These are phyloP conservation scores for Teratosphaeria viscida DNA, from an alignment of 2,329 filamentous ascomycete species.

Conservation along the genomic window DNA sequence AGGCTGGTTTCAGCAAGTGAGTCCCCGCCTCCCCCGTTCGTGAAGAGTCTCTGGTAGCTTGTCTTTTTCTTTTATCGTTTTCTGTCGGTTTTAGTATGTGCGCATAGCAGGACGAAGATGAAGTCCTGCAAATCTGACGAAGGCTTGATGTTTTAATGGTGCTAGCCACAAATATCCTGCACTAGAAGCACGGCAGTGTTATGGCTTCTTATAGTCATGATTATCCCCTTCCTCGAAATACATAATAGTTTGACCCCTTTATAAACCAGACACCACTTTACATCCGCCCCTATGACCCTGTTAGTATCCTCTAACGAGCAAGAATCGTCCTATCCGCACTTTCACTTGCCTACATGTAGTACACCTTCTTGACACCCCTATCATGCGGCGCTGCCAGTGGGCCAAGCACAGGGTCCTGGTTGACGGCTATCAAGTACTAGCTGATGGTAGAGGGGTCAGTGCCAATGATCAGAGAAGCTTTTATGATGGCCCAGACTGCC, in stretches of 20 bases:
- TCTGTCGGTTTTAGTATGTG: too few species aligned
- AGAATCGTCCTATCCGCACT: constrained; percentile 36
- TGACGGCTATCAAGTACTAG: constrained; percentile 33
- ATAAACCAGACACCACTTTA: constrained; percentile 38
- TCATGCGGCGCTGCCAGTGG: constrained; percentile 29
- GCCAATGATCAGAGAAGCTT: constrained; percentile 35
- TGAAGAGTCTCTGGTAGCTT: background rate
- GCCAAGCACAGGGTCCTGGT: constrained; percentile 36
- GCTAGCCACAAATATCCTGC: background rate
- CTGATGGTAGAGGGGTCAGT: constrained; percentile 25
- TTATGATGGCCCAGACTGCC: constrained; percentile 32
- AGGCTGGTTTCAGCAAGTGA: background rate
- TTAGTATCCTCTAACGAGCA: constrained; percentile 27
- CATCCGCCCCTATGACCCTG: constrained; percentile 28
- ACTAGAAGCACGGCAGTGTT: background rate
- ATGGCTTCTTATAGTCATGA: constrained; percentile 11
- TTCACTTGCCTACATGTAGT: constrained; percentile 33
- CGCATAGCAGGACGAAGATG: background rate
- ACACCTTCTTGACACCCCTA: constrained; percentile 43
- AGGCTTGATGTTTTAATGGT: background rate
- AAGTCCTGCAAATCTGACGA: background rate
- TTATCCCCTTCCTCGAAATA: constrained; percentile 21
- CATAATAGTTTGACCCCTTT: constrained; percentile 33
- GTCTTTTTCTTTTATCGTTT: background rate
- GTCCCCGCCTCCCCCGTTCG: background rate